A percentile compares a stretch with the other conserved stretches of the same genome.
Evolutionary conservation across 345 rosid species (phyloP).

Genomic region (Syzygium jambos): DNA sequence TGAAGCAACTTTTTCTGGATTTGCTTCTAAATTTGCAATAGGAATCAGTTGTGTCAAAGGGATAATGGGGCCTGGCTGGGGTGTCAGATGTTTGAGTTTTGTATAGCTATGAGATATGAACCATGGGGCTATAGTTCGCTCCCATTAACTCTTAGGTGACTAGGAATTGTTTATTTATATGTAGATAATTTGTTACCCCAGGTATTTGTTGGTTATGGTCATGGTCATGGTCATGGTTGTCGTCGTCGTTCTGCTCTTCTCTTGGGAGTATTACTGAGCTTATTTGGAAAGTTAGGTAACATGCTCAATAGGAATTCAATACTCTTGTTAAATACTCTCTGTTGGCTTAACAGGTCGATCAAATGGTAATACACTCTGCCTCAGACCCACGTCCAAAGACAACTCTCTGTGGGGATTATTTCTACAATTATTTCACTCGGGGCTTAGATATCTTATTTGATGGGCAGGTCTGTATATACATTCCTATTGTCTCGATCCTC

Average conservation of each 20-base stretch:
- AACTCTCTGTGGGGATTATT: conserved; percentile 90
- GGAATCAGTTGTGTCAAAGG: background rate
- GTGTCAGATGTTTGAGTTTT: background rate
- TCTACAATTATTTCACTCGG: conserved; percentile 91
- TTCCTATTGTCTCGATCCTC: background rate
- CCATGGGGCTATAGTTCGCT: background rate
- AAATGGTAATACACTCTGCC: conserved; percentile 96
- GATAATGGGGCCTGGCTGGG: background rate
- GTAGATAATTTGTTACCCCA: background rate
- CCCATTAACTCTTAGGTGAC: background rate
- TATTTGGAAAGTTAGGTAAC: background rate
- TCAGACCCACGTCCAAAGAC: conserved; percentile 78
- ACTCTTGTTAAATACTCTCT: background rate
- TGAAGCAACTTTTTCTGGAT: background rate
- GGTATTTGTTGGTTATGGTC: background rate
- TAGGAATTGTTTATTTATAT: background rate
- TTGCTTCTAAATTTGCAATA: background rate
- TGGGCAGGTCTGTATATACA: conserved; percentile 56
- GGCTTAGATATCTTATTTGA: conserved; percentile 95
- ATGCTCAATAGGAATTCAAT: background rate
- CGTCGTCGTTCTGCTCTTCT: background rate
- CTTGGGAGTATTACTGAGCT: background rate
- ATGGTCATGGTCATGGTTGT: background rate
- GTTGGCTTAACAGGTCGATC: conserved; percentile 61
- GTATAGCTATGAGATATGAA: background rate